phyloP scores from a whole-genome alignment of 2,329 filamentous ascomycete genomes.

The Fusarium tupiense region DNA sequence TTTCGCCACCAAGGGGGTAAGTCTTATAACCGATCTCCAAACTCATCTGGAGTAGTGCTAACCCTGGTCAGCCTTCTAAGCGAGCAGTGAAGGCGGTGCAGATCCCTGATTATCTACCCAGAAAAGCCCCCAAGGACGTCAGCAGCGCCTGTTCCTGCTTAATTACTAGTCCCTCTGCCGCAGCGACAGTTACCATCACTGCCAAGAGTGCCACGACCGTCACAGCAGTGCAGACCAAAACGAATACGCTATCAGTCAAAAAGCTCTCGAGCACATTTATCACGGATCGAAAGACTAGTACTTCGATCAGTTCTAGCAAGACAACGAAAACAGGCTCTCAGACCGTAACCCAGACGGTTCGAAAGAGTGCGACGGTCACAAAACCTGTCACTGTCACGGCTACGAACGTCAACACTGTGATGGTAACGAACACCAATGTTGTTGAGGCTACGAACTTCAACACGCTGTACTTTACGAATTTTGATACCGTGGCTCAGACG shows the following conservation, averaged over 20 bases:
- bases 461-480: not conserved
- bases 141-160: not conserved
- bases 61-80: not conserved
- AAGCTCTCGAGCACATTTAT: not conserved
- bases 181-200: not conserved
- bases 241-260: not conserved
- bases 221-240: not conserved
- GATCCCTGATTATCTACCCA: not conserved
- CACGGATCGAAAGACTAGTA: not conserved
- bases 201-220: not conserved
- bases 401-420: not conserved
- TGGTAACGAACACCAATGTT: not conserved
- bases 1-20: not conserved
- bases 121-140: not conserved
- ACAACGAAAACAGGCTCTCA: not conserved
- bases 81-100: not conserved
- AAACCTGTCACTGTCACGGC: not conserved
- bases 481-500: not conserved
- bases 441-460: not conserved
- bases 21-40: rapidly evolving
- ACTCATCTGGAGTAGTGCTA: not conserved
- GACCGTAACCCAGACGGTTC: not conserved
- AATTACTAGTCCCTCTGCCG: not conserved
- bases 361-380: not conserved
- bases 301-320: not conserved